Percentiles rank a stretch among this genome's conserved stretches.
Conservation (phyloP, 164 flowering plant genomes). For the Piper longum region DNA sequence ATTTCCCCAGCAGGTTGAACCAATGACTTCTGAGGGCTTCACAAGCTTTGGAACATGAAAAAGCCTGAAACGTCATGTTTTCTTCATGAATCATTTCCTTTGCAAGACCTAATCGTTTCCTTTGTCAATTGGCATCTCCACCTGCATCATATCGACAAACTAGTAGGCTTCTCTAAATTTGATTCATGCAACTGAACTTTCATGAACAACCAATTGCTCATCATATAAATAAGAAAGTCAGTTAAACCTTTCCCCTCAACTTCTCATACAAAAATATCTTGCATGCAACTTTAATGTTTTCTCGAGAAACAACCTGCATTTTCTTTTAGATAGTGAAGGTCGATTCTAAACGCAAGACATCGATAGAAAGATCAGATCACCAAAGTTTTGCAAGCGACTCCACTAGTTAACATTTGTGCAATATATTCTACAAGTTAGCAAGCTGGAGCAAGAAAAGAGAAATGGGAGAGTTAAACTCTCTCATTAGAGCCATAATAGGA, state of each 20-base stretch:
- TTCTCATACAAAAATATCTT: slow-evolving; percentile 58
- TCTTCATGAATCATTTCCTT: slow-evolving; percentile 29
- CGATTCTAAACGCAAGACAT: no score
- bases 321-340: background rate
- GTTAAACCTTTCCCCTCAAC: slow-evolving; percentile 52
- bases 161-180: background rate
- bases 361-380: no score
- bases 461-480: no score
- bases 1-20: slow-evolving; percentile 36
- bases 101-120: slow-evolving; percentile 55
- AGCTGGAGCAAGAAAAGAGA: no score
- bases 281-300: slow-evolving; percentile 40
- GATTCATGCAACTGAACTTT: no score
- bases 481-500: no score
- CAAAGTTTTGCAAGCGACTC: no score
- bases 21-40: slow-evolving; percentile 52
- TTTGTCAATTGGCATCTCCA: slow-evolving; percentile 48
- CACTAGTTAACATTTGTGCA: no score
- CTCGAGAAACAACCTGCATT: slow-evolving; percentile 28
- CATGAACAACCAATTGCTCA: no score
- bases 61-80: slow-evolving; percentile 28
- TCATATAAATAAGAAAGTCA: background rate
- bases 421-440: no score
- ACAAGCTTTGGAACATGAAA: slow-evolving; percentile 45
- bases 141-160: slow-evolving; percentile 27